Evolutionary conservation across 2,329 filamentous ascomycete species (phyloP), one percentile per base, ranked within the genome.

Genomic region (Monascus ruber): DNA sequence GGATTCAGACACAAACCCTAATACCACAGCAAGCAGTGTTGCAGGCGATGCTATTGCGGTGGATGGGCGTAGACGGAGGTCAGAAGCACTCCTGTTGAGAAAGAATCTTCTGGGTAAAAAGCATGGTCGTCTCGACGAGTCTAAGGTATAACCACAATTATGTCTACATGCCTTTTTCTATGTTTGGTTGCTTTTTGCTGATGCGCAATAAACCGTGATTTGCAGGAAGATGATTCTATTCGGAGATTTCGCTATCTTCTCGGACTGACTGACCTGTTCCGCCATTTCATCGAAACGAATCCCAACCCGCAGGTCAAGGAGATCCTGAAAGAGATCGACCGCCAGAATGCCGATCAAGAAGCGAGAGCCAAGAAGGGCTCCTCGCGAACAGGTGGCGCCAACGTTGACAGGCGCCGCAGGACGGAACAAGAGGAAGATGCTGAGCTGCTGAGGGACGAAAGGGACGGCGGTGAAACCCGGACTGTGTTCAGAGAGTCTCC

Each of bases 361-460:
- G 70, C 72, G 31, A 82, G 74, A 47, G 72, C 72, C 6, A 86
- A 85, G 63, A 88, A 87, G 51, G 81, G 76, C 31, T 77, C 77
- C 38, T 73, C 78, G 43, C 82, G 89, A 50, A 85, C 93, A 62
- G 88, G 89, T 42, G 89, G 89, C 41, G 87, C 88, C 27, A 77
- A 75, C 42, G 82, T 74, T 36, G 84, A 85, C 40, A 76, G 86
- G 47, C 78, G 82, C 49, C 81, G 91, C 54, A 81, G 89, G 57
- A 98, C 91, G 2, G 91, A 98, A 63, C 88, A 94, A 53, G 91
- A 98, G 60, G 91, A 98, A 70, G 91, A 98, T 57, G 91, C 88
- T 2, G 93, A 98, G 65, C 70, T 83, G 42, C 58, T 82, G 47
- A 65, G 87, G 52, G 89, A 96, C 54, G 91, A 95, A 66, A 91